Base-by-base conservation (phyloP, 768 basidiomycete species). In the Kwoniella sp. region DNA sequence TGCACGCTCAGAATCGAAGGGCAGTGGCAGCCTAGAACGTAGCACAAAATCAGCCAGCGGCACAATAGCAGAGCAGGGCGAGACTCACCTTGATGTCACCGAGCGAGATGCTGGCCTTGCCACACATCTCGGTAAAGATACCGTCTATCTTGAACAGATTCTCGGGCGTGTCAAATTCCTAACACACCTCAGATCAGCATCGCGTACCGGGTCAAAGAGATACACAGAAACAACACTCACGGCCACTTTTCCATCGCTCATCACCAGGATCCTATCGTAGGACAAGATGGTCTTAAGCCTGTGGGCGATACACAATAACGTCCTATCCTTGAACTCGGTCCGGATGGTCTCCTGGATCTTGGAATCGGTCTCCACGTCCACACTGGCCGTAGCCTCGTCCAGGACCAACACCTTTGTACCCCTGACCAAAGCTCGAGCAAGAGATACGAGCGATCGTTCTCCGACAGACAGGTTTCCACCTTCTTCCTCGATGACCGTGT, bases 281-380 rank as follows among this genome's bases (percentile, higher is more conserved):
- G 82, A 79, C 56, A 91, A 83, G 63, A 93, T 90, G 1, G 91
- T 93, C 38, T 84, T 81, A 45, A 93, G 75, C 22, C 91, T 85
- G 73, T 93, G 88, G 55, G 87, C 87, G 56, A 92, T 91, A 73
- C 87, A 89, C 14, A 92, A 74, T 48, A 92, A 81, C 0, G 91
- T 93, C 58, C 84, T 83, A 70, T 89, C 84, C 37, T 79, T 76
- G 77, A 93, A 96, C 76, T 93, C 88, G 42, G 78, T 78, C 1
- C 87, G 80, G 57, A 96, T 93, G 5, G 91, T 93, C 57, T 86
- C 81, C 69, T 95, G 91, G 54, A 98, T 90, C 70, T 87, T 88
- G 52, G 83, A 77, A 76, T 95, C 91, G 0, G 89, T 92, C 73
- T 88, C 88, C 86, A 67, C 77, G 81, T 90, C 88, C 25, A 90